Evolutionary conservation across 805 yeast species (phyloP).

Genomic region (Kuraishia molischiana): DNA sequence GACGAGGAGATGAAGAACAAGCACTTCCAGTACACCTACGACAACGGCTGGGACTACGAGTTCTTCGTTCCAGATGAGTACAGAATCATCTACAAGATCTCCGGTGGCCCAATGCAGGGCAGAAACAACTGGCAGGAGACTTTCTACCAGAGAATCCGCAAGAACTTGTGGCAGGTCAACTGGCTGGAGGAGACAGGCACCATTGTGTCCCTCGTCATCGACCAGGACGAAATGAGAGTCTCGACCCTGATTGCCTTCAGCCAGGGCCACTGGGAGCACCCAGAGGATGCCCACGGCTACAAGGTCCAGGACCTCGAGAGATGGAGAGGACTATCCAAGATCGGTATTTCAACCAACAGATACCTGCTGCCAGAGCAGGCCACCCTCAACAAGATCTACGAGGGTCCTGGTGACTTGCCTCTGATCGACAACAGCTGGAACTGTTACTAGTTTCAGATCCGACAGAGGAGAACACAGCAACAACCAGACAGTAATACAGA

Average conservation of each 20-base stretch:
- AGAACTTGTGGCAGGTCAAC: neutral
- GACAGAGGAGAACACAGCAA: too few species aligned
- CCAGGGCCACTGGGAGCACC: neutral
- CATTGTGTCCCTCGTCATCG: neutral
- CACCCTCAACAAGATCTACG: neutral
- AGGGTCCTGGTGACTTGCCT: neutral
- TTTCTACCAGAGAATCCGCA: neutral
- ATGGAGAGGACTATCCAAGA: neutral
- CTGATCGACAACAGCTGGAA: neutral
- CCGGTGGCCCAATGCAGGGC: neutral
- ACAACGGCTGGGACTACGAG: neutral
- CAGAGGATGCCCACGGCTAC: neutral
- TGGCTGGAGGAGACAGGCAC: neutral
- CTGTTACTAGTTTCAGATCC: neutral
- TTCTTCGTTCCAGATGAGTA: neutral
- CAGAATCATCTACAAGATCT: neutral
- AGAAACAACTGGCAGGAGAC: neutral
- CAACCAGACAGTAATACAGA: neutral
- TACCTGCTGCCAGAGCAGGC: neutral
- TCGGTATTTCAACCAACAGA: neutral
- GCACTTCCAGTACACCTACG: neutral
- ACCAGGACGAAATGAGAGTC: neutral
- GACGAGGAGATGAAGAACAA: neutral
- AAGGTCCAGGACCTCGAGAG: neutral
- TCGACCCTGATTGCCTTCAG: neutral